phyloP scores from a whole-genome alignment of 768 basidiomycete genomes.

The Agrocybe praecox region DNA sequence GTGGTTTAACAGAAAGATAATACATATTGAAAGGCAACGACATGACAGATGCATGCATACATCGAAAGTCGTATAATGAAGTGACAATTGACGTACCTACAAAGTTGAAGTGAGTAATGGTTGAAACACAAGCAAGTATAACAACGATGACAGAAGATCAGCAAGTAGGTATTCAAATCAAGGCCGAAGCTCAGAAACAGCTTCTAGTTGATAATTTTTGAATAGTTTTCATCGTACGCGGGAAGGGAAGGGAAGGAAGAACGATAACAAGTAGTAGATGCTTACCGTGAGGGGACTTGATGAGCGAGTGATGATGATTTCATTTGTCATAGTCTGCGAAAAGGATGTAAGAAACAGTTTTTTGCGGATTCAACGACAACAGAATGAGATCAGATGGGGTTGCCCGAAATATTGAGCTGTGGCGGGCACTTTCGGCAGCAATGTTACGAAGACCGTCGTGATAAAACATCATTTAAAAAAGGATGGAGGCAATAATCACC shows the following conservation, averaged over 20 bases:
- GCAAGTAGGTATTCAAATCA: constrained; percentile 45
- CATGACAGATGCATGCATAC: not conserved
- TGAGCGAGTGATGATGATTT: too few species aligned
- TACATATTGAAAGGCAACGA: not conserved
- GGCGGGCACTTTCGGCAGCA: constrained; percentile 90
- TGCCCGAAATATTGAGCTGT: constrained; percentile 89
- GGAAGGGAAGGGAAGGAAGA: not conserved
- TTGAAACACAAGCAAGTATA: not conserved
- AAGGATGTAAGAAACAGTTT: constrained; percentile 15
- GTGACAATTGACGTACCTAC: constrained; percentile 10
- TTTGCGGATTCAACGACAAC: constrained; percentile 1
- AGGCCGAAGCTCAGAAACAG: constrained; percentile 80
- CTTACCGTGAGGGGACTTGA: constrained; percentile 1
- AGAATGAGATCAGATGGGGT: constrained; percentile 62
- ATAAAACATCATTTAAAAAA: constrained; percentile 64
- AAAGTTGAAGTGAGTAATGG: not conserved
- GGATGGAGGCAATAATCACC: constrained; percentile 33
- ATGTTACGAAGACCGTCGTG: constrained; percentile 93
- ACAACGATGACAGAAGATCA: constrained; percentile 13
- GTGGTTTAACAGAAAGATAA: too few species aligned
- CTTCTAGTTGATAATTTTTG: constrained; percentile 82
- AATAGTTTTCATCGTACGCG: constrained; percentile 43
- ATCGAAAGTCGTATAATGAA: not conserved
- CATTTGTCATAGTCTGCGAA: too few species aligned
- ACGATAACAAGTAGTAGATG: not conserved